These are phyloP conservation scores for Collybia mongolica DNA, from an alignment of 768 basidiomycete species.

Conservation along the genomic window DNA sequence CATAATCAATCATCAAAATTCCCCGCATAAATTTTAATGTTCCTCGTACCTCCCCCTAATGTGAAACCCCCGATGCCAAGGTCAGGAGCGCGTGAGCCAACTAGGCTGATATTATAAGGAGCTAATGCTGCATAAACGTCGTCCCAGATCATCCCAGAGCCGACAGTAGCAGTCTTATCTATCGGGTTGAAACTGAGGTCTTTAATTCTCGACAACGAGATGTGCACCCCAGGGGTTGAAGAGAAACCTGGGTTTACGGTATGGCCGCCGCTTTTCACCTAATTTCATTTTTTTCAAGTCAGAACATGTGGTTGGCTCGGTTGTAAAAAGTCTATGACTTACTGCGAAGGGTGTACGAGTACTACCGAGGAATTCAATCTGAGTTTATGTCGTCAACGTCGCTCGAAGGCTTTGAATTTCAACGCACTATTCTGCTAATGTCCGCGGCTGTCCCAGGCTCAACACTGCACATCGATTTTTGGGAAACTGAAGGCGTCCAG, in stretches of 20 bases:
- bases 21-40: constrained; percentile 27
- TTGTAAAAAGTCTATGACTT: constrained; percentile 12
- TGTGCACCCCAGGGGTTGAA: constrained; percentile 59
- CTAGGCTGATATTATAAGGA: constrained; percentile 48
- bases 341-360: constrained; percentile 56
- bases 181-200: constrained; percentile 38
- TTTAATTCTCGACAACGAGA: constrained; percentile 49
- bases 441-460: constrained; percentile 57
- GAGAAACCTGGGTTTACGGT: constrained; percentile 54
- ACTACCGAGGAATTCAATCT: constrained; percentile 37
- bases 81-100: constrained; percentile 58
- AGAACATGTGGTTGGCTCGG: too few relatives aligned
- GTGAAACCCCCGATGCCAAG: constrained; percentile 60
- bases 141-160: constrained; percentile 61
- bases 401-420: not conserved
- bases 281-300: too few relatives aligned
- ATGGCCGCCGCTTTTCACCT: constrained; percentile 56
- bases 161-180: constrained; percentile 38
- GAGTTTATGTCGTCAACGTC: constrained; percentile 33
- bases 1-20: constrained; percentile 24
- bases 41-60: constrained; percentile 54
- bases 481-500: constrained; percentile 50
- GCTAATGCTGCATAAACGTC: constrained; percentile 54
- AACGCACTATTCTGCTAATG: constrained; percentile 45
- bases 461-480: constrained; percentile 50